These are phyloP conservation scores for Plasmodium falciparum DNA, from an alignment of 169 alveolate genomes.

Conservation along the genomic window DNA sequence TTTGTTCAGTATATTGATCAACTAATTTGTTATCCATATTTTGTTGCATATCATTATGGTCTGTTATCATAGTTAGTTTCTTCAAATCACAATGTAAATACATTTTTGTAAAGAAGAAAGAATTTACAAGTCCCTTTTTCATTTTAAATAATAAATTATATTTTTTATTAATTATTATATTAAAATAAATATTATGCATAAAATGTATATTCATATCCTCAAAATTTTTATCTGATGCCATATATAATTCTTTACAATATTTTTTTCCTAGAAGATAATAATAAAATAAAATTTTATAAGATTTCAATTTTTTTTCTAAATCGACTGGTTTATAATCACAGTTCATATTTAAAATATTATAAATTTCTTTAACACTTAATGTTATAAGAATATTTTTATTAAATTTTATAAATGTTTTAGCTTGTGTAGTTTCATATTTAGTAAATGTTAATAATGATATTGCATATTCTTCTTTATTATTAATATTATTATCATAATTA, in stretches of 20 bases:
- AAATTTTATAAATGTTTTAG: constrained; percentile 22
- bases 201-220: constrained; percentile 36
- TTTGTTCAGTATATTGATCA: not conserved
- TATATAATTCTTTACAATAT: constrained; percentile 58
- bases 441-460: constrained; percentile 21
- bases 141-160: constrained; percentile 23
- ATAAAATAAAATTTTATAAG: constrained; percentile 26
- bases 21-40: not conserved
- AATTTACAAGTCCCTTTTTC: constrained; percentile 20
- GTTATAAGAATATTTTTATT: constrained; percentile 32
- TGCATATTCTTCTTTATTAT: not conserved
- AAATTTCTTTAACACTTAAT: constrained; percentile 41
- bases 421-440: constrained; percentile 62
- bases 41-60: not conserved
- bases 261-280: constrained; percentile 59
- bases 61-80: constrained; percentile 9
- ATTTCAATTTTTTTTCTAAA: constrained; percentile 55
- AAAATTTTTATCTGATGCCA: constrained; percentile 55
- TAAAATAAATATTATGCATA: constrained; percentile 31
- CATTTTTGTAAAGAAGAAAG: constrained; percentile 60
- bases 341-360: constrained; percentile 35
- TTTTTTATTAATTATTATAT: constrained; percentile 30
- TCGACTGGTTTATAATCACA: constrained; percentile 25
- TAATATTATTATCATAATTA: not conserved
- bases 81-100: constrained; percentile 18